phyloP scores from a whole-genome alignment of 345 rosid genomes.

The Gossypioides kirkii region DNA sequence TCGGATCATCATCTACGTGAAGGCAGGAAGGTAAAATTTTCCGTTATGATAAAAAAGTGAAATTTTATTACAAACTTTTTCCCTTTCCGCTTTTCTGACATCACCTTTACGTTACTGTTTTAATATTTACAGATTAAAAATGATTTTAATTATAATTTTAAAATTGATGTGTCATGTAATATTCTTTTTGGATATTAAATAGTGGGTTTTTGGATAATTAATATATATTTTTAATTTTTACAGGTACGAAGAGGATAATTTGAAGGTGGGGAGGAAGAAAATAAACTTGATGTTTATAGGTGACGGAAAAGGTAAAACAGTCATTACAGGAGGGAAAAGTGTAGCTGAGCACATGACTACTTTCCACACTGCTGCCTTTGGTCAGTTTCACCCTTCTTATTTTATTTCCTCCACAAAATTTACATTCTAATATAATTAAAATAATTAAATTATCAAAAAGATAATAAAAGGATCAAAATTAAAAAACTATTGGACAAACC shows the following conservation, averaged over 20 bases:
- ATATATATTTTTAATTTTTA: background rate
- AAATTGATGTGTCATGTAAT: no score
- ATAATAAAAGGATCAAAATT: no score
- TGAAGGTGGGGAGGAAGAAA: slow-evolving; percentile 3
- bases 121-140: no score
- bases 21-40: slow-evolving; percentile 74
- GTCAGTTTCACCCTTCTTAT: background rate
- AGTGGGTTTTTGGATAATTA: no score
- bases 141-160: no score
- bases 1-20: slow-evolving; percentile 78
- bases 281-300: background rate
- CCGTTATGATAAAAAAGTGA: background rate
- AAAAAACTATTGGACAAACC: background rate
- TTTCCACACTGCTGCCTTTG: background rate
- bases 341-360: background rate
- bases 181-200: no score
- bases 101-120: background rate
- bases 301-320: background rate
- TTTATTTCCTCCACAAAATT: background rate
- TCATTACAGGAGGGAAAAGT: background rate
- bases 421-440: no score
- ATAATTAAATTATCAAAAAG: no score
- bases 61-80: background rate
- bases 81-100: background rate
- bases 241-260: background rate